Evolutionary conservation across 768 basidiomycete genomes (phyloP), one percentile per base, ranked within the genome.

Genomic region (Russula emetica): DNA sequence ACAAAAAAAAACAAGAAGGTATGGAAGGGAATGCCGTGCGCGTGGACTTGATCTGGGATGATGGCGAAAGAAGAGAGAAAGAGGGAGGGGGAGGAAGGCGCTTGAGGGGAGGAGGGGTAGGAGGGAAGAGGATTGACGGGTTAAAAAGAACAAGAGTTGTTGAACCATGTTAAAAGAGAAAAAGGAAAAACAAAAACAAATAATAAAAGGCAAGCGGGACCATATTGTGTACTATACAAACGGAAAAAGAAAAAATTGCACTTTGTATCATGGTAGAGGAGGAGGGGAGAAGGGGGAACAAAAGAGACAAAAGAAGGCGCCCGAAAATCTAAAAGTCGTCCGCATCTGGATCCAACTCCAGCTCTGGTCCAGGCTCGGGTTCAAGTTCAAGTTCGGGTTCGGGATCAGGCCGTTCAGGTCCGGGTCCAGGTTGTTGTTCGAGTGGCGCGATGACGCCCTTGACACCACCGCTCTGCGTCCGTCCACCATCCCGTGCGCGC

Each of bases 391-490:
- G 28, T 6, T 40, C 34, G 11, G 38, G 38, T 18, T 18, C 38
- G 38, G 14, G 38, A 16, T 16, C 38, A 38, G 38, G 38, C 11
- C 9, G 34, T 38, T 16, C 51, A 5, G 28, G 32, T 0, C 14
- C 60, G 3, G 58, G 58, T 1, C 55, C 59, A 1, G 36, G 36
- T 36, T 36, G 36, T 36, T 36, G 36, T 36, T 34, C 34, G 34
- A 26, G 20, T n/a, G 52, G 63, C 77, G 67, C 82, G 72, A 86
- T 73, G 53, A 91, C 79, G 13, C 87, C 90, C 70, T 84, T 86
- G 34, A 92, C 88, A n/a, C 90, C 90, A 2, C 90, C 90, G 70
- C 90, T 92, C 76, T 90, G 88, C 66, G 90, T 92, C 69, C 90
- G 78, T 44, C 90, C 90, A 3, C 90, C 90, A 73, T 92, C 88